These are phyloP conservation scores for Daldinia caldariorum DNA, from an alignment of 495 filamentous ascomycete genomes.

Conservation along the genomic window DNA sequence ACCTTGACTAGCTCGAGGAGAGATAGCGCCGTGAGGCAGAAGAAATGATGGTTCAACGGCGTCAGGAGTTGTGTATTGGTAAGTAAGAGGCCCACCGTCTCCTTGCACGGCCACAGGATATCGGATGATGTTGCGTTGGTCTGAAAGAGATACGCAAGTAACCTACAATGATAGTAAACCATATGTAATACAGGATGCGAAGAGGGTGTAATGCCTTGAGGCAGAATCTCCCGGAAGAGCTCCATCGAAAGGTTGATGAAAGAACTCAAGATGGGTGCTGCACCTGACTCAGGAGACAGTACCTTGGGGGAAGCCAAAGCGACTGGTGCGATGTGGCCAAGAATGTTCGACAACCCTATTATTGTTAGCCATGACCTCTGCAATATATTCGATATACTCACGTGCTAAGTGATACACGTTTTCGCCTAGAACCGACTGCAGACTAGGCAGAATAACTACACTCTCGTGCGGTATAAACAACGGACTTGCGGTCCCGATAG, in stretches of 20 bases:
- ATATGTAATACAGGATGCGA: slow-evolving; percentile 67
- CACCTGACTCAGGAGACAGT: slow-evolving; percentile 29
- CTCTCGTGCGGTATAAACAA: slow-evolving; percentile 68
- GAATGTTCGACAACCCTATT: slow-evolving; percentile 51
- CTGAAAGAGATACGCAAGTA: slow-evolving; percentile 68
- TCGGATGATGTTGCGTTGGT: slow-evolving; percentile 54
- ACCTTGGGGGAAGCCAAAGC: slow-evolving; percentile 33
- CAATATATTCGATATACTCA: slow-evolving; percentile 59
- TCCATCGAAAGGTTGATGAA: slow-evolving; percentile 54
- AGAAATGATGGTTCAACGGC: slow-evolving; percentile 79
- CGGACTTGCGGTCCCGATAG: slow-evolving; percentile 69
- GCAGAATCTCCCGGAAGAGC: slow-evolving; percentile 58
- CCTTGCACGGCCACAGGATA: slow-evolving; percentile 69
- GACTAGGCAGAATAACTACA: slow-evolving; percentile 68
- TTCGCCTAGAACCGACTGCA: slow-evolving; percentile 72
- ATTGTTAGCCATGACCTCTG: slow-evolving; percentile 40
- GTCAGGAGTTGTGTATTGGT: slow-evolving; percentile 65
- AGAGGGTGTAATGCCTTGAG: slow-evolving; percentile 47
- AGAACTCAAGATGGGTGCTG: slow-evolving; percentile 35
- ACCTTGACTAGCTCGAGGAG: slow-evolving; percentile 69
- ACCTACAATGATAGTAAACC: slow-evolving; percentile 76
- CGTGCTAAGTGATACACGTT: slow-evolving; percentile 71
- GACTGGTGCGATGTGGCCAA: slow-evolving; percentile 49
- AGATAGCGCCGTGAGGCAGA: slow-evolving; percentile 71
- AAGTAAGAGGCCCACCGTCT: slow-evolving; percentile 64